phyloP scores from a whole-genome alignment of 306 rosid species.

The Prunus mume region DNA sequence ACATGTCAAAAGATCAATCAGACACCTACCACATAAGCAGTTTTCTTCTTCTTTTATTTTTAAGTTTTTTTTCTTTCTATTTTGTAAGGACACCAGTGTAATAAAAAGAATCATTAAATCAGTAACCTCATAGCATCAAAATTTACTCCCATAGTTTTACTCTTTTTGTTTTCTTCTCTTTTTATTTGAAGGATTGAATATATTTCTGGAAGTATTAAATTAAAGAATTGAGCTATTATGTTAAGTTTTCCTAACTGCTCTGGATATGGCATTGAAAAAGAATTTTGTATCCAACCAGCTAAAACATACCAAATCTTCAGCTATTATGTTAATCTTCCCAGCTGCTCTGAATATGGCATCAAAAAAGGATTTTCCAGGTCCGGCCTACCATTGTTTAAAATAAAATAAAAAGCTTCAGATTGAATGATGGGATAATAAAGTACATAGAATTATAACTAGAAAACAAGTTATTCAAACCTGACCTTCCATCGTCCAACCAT shows the following conservation, averaged over 20 bases:
- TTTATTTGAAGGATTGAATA: neutral
- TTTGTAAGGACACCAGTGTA: no score
- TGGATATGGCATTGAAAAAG: neutral
- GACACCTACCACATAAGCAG: neutral
- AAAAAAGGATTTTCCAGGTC: constrained; percentile 84
- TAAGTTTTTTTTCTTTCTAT: no score
- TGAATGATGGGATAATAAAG: constrained; percentile 23
- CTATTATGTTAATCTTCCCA: constrained; percentile 75
- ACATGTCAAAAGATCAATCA: neutral
- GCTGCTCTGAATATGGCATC: constrained; percentile 66
- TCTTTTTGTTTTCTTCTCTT: no score
- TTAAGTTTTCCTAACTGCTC: neutral
- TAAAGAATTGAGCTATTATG: neutral
- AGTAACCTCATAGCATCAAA: neutral
- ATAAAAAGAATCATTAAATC: neutral
- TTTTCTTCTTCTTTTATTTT: neutral
- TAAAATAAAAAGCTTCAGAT: constrained; percentile 13
- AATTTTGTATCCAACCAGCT: neutral
- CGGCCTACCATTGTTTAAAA: constrained; percentile 61
- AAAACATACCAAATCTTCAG: constrained; percentile 89
- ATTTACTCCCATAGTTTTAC: no score
- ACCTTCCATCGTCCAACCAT: constrained; percentile 95
- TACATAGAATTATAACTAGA: constrained; percentile 15
- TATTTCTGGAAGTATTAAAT: neutral
- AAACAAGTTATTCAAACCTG: constrained; percentile 27